phyloP scores from a whole-genome alignment of 83 land plant genomes.

The Picea abies region DNA sequence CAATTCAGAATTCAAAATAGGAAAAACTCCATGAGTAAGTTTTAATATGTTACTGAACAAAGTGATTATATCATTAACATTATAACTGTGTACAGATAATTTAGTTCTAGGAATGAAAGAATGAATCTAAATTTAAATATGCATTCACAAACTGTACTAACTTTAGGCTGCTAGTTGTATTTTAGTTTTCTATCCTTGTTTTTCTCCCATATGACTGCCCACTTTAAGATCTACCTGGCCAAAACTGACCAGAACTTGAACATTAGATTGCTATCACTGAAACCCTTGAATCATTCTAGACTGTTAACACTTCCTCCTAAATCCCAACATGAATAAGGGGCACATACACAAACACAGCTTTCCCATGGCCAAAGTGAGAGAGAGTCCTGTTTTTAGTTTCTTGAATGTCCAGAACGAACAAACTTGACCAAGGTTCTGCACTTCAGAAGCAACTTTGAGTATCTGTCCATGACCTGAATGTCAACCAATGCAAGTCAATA shows the following conservation, averaged over 20 bases:
- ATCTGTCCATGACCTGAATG: constrained; percentile 19
- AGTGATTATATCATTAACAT: neutral
- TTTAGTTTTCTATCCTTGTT: constrained; percentile 8
- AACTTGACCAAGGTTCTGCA: constrained; percentile 7
- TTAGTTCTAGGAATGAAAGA: neutral
- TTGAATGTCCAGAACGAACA: constrained; percentile 10
- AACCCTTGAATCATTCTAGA: constrained; percentile 12
- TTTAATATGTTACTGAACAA: neutral
- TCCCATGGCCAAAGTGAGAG: constrained; percentile 12
- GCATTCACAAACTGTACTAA: neutral
- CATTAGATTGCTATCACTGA: constrained; percentile 10
- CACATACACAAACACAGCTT: constrained; percentile 10
- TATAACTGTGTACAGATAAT: constrained; percentile 8
- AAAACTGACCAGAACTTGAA: constrained; percentile 11
- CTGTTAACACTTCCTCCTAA: constrained; percentile 13
- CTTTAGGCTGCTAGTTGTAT: constrained; percentile 11
- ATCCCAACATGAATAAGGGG: constrained; percentile 11
- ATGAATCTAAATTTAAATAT: constrained; percentile 2
- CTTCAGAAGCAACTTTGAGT: constrained; percentile 9
- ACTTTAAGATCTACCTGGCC: neutral
- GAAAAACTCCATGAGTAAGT: constrained; percentile 9
- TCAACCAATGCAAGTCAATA: constrained; percentile 11
- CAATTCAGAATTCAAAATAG: neutral
- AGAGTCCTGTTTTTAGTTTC: constrained; percentile 8
- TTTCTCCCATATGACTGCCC: neutral